These are phyloP conservation scores for Cyberlindnera euphorbiae DNA, from an alignment of 805 yeast genomes.

Conservation along the genomic window DNA sequence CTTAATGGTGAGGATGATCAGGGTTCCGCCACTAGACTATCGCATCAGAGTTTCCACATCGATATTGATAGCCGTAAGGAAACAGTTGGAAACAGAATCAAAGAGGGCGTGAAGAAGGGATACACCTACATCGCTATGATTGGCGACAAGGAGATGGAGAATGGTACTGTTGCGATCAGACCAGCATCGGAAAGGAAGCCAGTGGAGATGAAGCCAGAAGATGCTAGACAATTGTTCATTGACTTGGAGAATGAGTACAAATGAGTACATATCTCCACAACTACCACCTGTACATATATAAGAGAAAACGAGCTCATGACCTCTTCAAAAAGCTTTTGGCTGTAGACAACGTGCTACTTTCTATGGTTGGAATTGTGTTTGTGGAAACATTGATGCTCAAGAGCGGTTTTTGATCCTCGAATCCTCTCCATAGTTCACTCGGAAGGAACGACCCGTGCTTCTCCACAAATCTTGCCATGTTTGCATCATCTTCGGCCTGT, in stretches of 20 bases:
- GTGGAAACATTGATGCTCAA: conserved; percentile 2
- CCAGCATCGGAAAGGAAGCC: conserved; percentile 43
- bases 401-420: conserved; percentile 28
- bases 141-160: conserved; percentile 77
- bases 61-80: conserved; percentile 74
- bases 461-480: conserved; percentile 39
- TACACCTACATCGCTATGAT: conserved; percentile 78
- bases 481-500: conserved; percentile 38
- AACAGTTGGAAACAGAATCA: conserved; percentile 75
- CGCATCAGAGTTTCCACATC: conserved; percentile 59
- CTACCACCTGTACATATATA: no score
- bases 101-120: conserved; percentile 70
- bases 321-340: neutral
- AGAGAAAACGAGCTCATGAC: no score
- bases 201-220: conserved; percentile 42
- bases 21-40: conserved; percentile 43
- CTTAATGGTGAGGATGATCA: conserved; percentile 43
- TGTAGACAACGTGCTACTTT: neutral
- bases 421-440: conserved; percentile 42
- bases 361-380: conserved; percentile 5
- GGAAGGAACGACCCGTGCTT: conserved; percentile 56
- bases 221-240: conserved; percentile 49
- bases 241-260: conserved; percentile 45
- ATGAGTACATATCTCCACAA: no score
- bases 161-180: conserved; percentile 59